Base-by-base conservation (phyloP, 1,139 yeast species). In the Yamadazyma taylorii region DNA sequence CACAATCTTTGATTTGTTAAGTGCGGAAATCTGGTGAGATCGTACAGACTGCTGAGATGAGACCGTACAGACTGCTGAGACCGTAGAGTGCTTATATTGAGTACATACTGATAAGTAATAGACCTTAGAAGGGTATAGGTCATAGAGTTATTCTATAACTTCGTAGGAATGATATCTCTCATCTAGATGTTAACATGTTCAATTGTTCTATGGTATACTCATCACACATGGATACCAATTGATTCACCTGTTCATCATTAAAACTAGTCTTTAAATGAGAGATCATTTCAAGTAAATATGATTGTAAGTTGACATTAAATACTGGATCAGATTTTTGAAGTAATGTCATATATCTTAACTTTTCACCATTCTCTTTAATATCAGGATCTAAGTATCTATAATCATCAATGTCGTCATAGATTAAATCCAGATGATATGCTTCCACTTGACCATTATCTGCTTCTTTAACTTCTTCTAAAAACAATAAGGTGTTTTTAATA, bases 401-500 rank as follows among this genome's bases (percentile, higher is more conserved):
- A 41, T 77, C 79, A 45, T 71, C 73, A 21, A 71, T 64, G 39
- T 71, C 76, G 35, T 78, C 82, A 42, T 77, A 79, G 0, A 70
- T 58, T 40, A 77, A 78, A 43, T 78, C 77, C 33, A 72, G 71
- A 45, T 78, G 79, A 51, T 84, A 85, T n/a, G 70, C 75, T 35
- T 72, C 78, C 48, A 87, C 79, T 36, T 73, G 78, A 0, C 90
- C 90, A 12, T 66, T 63, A 11, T 52, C 60, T 6, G 68, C 59
- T 48, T 86, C 95, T 39, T 82, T 79, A 10, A 84, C 70, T 53
- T 88, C 96, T 50, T 88, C 96, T 36, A 85, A 56, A 43, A 85
- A 69, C 38, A 74, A 74, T 9, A 84, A 71, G 61, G 84, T 67
- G 24, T 78, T 61, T 17, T 79, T 70, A 5, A 81, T 57, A 14